A percentile compares a stretch with the other conserved stretches of the same genome.
These are phyloP conservation scores for Candolleomyces eurysporus DNA, from an alignment of 768 basidiomycete species.

Conservation along the genomic window DNA sequence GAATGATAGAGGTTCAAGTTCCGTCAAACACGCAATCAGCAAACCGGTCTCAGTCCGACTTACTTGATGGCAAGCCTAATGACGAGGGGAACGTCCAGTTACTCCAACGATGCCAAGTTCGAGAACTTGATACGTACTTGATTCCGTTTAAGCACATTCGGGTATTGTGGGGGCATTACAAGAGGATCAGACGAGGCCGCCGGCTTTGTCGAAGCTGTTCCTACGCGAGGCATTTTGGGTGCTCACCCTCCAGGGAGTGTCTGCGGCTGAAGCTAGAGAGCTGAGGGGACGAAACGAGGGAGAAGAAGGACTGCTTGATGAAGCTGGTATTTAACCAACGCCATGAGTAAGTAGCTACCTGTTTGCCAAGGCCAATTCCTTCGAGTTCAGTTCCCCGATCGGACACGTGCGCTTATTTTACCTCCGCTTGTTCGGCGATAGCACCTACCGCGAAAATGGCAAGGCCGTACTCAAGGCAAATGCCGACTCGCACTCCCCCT, in stretches of 20 bases:
- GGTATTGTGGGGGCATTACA: slow-evolving; percentile 27
- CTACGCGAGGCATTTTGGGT: slow-evolving; percentile 3
- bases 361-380: background rate
- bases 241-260: background rate
- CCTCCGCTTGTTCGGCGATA: slow-evolving; percentile 1
- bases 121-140: slow-evolving; percentile 33
- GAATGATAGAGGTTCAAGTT: slow-evolving; percentile 7
- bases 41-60: slow-evolving; percentile 13
- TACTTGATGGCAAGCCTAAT: slow-evolving; percentile 56
- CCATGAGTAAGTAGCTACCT: background rate
- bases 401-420: slow-evolving; percentile 1
- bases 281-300: slow-evolving; percentile 15
- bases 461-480: background rate
- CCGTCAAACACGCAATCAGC: slow-evolving; percentile 14
- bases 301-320: background rate
- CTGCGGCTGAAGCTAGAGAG: background rate
- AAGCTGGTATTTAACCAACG: background rate
- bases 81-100: slow-evolving; percentile 4
- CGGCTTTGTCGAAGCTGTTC: slow-evolving; percentile 3
- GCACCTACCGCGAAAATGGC: background rate
- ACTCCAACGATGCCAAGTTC: background rate
- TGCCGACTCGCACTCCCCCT: background rate
- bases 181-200: slow-evolving; percentile 23
- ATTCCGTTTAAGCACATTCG: slow-evolving; percentile 52
- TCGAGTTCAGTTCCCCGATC: background rate